phyloP scores from a whole-genome alignment of 2,329 filamentous ascomycete genomes.

The Coleophoma crateriformis region DNA sequence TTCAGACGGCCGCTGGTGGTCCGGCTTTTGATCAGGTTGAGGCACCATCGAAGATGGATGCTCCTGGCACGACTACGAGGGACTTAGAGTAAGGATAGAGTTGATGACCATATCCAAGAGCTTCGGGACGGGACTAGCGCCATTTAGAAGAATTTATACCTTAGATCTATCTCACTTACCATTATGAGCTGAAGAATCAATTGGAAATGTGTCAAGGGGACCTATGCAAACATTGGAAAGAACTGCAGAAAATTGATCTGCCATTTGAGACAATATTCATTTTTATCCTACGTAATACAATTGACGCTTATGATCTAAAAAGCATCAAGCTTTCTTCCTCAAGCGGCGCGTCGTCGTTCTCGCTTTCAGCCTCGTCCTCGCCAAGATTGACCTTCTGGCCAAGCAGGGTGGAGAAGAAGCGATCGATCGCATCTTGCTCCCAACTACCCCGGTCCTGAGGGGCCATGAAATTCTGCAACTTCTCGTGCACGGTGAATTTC shows the following conservation, averaged over 20 bases:
- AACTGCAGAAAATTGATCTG: too few species aligned
- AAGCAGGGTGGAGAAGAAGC: conserved; percentile 70
- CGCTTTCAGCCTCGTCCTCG: conserved; percentile 48
- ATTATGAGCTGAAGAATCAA: too few species aligned
- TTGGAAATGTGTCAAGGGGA: too few species aligned
- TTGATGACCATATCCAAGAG: too few species aligned
- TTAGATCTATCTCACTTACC: too few species aligned
- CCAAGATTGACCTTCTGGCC: conserved; percentile 63
- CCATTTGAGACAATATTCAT: not conserved
- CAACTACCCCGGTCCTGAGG: conserved; percentile 76
- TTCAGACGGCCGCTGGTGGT: not conserved
- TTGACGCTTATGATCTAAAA: conserved; percentile 19
- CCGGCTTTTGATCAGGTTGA: too few species aligned
- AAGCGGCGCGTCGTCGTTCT: conserved; percentile 36
- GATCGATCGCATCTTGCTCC: conserved; percentile 74
- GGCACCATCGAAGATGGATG: not conserved
- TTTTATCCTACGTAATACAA: not conserved
- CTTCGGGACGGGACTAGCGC: too few species aligned
- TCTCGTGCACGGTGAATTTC: conserved; percentile 92
- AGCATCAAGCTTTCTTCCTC: conserved; percentile 26
- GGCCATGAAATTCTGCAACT: conserved; percentile 97
- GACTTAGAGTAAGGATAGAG: too few species aligned
- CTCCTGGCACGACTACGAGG: too few species aligned
- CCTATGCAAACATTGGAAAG: too few species aligned
- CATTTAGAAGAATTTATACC: too few species aligned